These are phyloP conservation scores for Emydomyces testavorans DNA, from an alignment of 2,329 filamentous ascomycete species.

Conservation along the genomic window DNA sequence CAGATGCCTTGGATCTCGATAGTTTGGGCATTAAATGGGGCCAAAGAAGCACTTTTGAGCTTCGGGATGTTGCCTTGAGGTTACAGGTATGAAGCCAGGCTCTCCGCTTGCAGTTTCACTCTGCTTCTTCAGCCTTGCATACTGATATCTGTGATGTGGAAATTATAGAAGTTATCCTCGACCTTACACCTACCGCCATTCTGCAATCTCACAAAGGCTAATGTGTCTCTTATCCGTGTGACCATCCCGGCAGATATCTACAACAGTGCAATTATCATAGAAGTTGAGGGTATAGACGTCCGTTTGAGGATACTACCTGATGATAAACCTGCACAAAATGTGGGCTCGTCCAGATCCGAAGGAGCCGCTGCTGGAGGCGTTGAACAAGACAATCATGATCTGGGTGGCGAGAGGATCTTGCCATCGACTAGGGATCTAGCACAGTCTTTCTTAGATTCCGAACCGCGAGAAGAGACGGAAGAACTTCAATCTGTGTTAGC, in stretches of 20 bases:
- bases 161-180: slow-evolving; percentile 63
- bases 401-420: slow-evolving; percentile 22
- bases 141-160: neutral
- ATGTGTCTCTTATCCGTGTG: slow-evolving; percentile 62
- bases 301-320: slow-evolving; percentile 47
- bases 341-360: neutral
- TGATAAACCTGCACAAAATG: slow-evolving; percentile 12
- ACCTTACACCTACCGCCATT: slow-evolving; percentile 62
- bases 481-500: slow-evolving; percentile 48
- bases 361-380: neutral
- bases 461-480: slow-evolving; percentile 46
- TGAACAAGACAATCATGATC: neutral
- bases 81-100: slow-evolving; percentile 48
- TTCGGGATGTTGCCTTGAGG: slow-evolving; percentile 73
- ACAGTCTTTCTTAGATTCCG: slow-evolving; percentile 48
- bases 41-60: slow-evolving; percentile 65
- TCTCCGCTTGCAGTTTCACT: slow-evolving; percentile 2
- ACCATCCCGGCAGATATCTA: slow-evolving; percentile 83
- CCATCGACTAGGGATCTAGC: slow-evolving; percentile 50
- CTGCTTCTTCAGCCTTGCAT: slow-evolving; percentile 7
- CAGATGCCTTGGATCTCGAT: slow-evolving; percentile 73
- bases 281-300: slow-evolving; percentile 70
- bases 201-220: slow-evolving; percentile 61
- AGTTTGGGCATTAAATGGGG: slow-evolving; percentile 76
- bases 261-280: slow-evolving; percentile 67